Percentiles rank a stretch among this genome's conserved stretches.
Evolutionary conservation across 1,284 basidiomycete genomes (phyloP).

Genomic region (Inonotus obliquus): DNA sequence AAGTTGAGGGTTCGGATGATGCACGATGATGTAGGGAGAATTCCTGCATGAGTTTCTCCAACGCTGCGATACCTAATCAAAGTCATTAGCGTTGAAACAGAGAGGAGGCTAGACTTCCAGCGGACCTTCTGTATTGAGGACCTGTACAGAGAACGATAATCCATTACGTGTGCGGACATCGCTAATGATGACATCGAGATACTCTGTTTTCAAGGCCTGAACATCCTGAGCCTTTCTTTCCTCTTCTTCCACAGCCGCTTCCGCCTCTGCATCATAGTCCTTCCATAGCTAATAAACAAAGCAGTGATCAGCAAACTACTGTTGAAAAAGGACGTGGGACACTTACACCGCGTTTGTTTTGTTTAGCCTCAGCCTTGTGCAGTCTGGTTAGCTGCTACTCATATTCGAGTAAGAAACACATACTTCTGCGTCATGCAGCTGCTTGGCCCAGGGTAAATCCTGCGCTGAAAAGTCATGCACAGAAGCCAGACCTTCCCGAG

Average conservation of each 20-base stretch:
- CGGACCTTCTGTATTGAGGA: slow-evolving; percentile 83
- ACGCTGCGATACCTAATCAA: slow-evolving; percentile 68
- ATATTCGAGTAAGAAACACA: slow-evolving; percentile 7
- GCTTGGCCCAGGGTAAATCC: slow-evolving; percentile 68
- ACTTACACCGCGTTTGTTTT: slow-evolving; percentile 65
- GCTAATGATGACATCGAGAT: slow-evolving; percentile 89
- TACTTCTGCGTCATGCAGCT: slow-evolving; percentile 84
- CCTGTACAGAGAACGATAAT: slow-evolving; percentile 88
- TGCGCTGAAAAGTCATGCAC: slow-evolving; percentile 91
- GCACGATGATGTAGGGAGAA: slow-evolving; percentile 83
- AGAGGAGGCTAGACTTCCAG: background rate
- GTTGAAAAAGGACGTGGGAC: background rate
- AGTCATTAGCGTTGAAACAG: slow-evolving; percentile 7
- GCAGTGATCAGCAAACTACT: background rate
- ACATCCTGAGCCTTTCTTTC: slow-evolving; percentile 38
- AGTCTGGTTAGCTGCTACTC: background rate
- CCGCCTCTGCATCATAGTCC: slow-evolving; percentile 69
- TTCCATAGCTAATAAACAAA: slow-evolving; percentile 69
- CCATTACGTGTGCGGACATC: slow-evolving; percentile 76
- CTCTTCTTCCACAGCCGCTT: slow-evolving; percentile 44
- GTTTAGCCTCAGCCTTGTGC: slow-evolving; percentile 71
- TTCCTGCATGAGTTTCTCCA: slow-evolving; percentile 93
- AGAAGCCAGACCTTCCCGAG: slow-evolving; percentile 81
- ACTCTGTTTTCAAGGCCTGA: slow-evolving; percentile 71
- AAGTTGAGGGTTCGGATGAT: slow-evolving; percentile 55